phyloP scores from a whole-genome alignment of 2,329 filamentous ascomycete genomes.

The Fusarium solani-melongenae region DNA sequence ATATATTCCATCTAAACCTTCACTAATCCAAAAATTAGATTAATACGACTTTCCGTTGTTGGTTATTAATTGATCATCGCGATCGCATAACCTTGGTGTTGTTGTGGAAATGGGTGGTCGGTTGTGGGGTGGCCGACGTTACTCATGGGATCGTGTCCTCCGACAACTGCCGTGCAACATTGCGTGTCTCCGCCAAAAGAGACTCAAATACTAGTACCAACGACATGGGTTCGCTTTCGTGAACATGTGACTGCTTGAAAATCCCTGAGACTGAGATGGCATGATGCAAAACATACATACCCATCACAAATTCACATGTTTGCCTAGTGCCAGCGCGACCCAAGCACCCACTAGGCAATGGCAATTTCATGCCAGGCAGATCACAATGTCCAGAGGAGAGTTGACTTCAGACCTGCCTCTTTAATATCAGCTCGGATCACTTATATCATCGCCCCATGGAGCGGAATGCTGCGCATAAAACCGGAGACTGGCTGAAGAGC shows the following conservation, averaged over 20 bases:
- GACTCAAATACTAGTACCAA: not conserved
- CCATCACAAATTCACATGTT: not conserved
- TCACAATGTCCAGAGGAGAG: not conserved
- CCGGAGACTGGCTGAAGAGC: not conserved
- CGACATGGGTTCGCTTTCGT: not conserved
- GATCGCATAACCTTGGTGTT: too few species aligned
- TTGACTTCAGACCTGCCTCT: not conserved
- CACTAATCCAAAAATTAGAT: too few species aligned
- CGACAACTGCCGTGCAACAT: not conserved
- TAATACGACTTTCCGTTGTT: too few species aligned
- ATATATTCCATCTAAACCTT: too few species aligned
- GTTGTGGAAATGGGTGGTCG: too few species aligned
- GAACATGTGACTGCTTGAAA: not conserved
- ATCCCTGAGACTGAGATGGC: not conserved
- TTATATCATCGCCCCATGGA: not conserved
- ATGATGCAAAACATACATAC: not conserved
- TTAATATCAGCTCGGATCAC: not conserved
- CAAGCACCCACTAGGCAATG: not conserved
- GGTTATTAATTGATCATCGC: too few species aligned
- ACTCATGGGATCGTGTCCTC: not conserved
- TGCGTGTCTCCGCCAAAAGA: not conserved
- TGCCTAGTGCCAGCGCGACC: not conserved
- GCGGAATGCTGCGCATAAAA: constrained; percentile 1
- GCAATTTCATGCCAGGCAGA: not conserved
- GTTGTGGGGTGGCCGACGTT: too few species aligned